phyloP scores from a whole-genome alignment of 441 rosid species.

The Sinapis alba region DNA sequence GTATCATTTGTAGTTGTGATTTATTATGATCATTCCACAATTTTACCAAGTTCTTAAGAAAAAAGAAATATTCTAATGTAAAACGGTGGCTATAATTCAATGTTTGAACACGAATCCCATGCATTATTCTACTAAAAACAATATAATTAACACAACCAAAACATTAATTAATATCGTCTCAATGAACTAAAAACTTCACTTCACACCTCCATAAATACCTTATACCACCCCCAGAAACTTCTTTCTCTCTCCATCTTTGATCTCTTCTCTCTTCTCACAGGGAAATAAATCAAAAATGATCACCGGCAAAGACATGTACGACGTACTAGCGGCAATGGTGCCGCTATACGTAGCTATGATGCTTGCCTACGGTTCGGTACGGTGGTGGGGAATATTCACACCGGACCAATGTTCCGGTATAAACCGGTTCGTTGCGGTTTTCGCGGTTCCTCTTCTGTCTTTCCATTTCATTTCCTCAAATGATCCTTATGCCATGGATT shows the following conservation, averaged over 20 bases:
- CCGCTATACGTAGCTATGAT: slow-evolving; percentile 91
- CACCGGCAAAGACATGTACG: slow-evolving; percentile 72
- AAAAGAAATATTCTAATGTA: not conserved
- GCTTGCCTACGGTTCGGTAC: slow-evolving; percentile 81
- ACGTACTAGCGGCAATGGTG: slow-evolving; percentile 84
- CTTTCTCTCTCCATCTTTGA: not conserved
- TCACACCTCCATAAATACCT: slow-evolving; percentile 36
- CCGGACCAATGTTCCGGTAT: slow-evolving; percentile 94
- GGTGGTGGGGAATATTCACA: slow-evolving; percentile 91
- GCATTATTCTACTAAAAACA: slow-evolving; percentile 6
- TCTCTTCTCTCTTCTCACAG: slow-evolving; percentile 2
- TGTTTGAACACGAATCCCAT: slow-evolving; percentile 30
- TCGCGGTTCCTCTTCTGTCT: slow-evolving; percentile 81
- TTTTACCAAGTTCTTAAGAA: not conserved
- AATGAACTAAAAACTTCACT: slow-evolving; percentile 11
- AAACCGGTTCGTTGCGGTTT: slow-evolving; percentile 88
- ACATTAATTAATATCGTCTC: slow-evolving; percentile 17
- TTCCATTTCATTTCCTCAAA: slow-evolving; percentile 87
- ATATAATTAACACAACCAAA: not conserved
- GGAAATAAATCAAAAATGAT: slow-evolving; percentile 52
- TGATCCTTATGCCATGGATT: slow-evolving; percentile 77
- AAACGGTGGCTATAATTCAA: slow-evolving; percentile 12
- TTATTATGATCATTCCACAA: not conserved
- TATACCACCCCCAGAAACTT: not conserved
- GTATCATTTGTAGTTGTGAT: not conserved